Base-by-base conservation (phyloP, 2,329 filamentous ascomycete species). In the Aspergillus alliaceus region DNA sequence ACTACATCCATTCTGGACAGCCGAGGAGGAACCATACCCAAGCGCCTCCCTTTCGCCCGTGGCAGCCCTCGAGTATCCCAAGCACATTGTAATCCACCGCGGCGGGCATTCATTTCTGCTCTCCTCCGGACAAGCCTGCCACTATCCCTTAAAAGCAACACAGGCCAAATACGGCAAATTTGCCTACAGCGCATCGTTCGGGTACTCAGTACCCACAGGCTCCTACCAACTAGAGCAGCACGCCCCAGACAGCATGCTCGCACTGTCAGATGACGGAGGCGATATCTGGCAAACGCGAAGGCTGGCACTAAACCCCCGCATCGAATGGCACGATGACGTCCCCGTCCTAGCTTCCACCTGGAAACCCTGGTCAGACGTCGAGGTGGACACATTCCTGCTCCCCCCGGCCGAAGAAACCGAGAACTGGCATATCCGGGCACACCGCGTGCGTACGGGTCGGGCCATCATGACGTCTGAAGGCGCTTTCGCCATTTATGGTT, bases 81-180 rank as follows among this genome's bases (percentile, higher is more conserved):
- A 87, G 0, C 90, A 93, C 67, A 91, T 93, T 59, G 84, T 86
- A 70, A 84, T 87, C 64, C 84, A 86, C 61, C 82, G 86, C 18
- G 89, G 87, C n/a, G 87, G 86, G 0, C 90, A 93, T 71, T 87
- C 86, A 46, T 90, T 92, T 80, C 80, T 93, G 24, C 81, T 93
- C 7, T 88, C 85, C 4, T 90, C 87, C 0, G 90, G 90, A 1
- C 90, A 93, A 71, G 87, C 87, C n/a, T 93, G 90, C 73, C 87
- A 89, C 71, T 93, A 93, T 69, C 87, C 90, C 0, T 87, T 93
- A 79, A 90, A 90, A 73, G 89, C 88, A 53, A 90, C 89, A 0
- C 89, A 93, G 71, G 88, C 90, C 59, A 93, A 93, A 68, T 93
- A 93, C 72, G 90, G 90, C 47, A 84, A 85, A 58, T 92, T 93